Evolutionary conservation across 1,284 basidiomycete species (phyloP), one percentile per base, ranked within the genome.

Genomic region (Ganoderma resinaceum): DNA sequence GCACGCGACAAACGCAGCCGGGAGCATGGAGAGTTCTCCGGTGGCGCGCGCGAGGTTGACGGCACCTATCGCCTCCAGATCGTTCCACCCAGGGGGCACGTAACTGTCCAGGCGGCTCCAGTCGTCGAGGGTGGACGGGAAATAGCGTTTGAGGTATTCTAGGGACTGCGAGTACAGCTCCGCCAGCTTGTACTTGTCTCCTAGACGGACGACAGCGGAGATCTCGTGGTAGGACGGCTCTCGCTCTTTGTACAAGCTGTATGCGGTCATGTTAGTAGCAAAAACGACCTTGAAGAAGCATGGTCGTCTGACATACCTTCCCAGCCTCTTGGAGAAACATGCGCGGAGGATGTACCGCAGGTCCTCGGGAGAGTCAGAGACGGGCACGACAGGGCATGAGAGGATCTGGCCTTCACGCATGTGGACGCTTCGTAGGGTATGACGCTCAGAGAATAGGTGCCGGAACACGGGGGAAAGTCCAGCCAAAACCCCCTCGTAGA

Each of bases 381-480:
- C 26, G 14, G 11, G 38, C 14, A 67, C 35, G 5, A 61, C 23
- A 12, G 58, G 59, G 33, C 37, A 61, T 4, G 33, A 20, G 18
- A 57, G 18, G 33, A 33, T 57, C 31, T 35, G 55, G 0, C 1
- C 31, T 12, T n/a, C 33, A 7, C 14, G 14, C 14, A 57, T n/a
- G 11, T 23, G 9, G 38, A 46, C 40, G 42, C 2, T 60, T n/a
- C 57, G 40, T 8, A 49, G 46, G 16, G 62, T 49, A 23, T 65
- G 57, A n/a, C 55, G 55, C 3, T 29, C 26, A 0, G 61, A 33
- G 23, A 70, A 67, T 40, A 70, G 61, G 14, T 57, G 61, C 16
- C 20, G 49, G 63, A 67, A 65, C 2, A 70, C 69, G 1, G 63
- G 61, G 1, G 69, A 70, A n/a, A 61, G 58, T 3, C 57, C 42